phyloP scores from a whole-genome alignment of 306 rosid genomes.

The Cotoneaster glaucophyllus region DNA sequence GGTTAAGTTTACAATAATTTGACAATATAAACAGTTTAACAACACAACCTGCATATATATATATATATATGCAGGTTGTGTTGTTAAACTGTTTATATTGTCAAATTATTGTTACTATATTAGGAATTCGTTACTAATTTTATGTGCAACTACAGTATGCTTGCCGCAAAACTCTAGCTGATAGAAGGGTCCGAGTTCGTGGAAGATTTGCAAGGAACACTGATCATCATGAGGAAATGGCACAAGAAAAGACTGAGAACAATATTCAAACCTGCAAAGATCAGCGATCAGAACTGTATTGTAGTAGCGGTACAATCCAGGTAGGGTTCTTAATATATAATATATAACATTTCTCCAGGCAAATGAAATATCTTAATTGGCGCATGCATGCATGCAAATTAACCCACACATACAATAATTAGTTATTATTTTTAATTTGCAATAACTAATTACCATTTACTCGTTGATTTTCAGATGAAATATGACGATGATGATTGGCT shows the following conservation, averaged over 20 bases:
- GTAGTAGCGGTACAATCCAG: slow-evolving; percentile 39
- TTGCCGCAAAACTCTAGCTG: slow-evolving; percentile 93
- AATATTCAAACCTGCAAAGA: slow-evolving; percentile 15
- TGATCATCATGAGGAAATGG: slow-evolving; percentile 30
- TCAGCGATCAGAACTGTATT: slow-evolving; percentile 19
- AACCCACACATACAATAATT: neutral
- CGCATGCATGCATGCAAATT: neutral
- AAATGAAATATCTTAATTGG: neutral
- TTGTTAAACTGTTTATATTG: no score
- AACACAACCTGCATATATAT: no score
- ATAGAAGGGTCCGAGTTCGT: slow-evolving; percentile 82
- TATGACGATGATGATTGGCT: slow-evolving; percentile 84
- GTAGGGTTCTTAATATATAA: slow-evolving; percentile 19
- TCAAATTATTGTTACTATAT: no score
- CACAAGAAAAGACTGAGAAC: slow-evolving; percentile 24
- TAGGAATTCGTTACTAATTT: neutral
- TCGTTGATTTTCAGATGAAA: slow-evolving; percentile 35
- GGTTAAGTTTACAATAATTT: neutral
- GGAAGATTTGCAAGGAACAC: slow-evolving; percentile 93
- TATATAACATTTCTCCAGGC: neutral
- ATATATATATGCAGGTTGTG: no score
- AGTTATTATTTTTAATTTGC: neutral
- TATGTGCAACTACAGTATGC: slow-evolving; percentile 51
- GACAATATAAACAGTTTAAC: neutral
- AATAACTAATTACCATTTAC: neutral